Evolutionary conservation across 495 filamentous ascomycete genomes (phyloP).

Genomic region (Stereocaulon alpinum): DNA sequence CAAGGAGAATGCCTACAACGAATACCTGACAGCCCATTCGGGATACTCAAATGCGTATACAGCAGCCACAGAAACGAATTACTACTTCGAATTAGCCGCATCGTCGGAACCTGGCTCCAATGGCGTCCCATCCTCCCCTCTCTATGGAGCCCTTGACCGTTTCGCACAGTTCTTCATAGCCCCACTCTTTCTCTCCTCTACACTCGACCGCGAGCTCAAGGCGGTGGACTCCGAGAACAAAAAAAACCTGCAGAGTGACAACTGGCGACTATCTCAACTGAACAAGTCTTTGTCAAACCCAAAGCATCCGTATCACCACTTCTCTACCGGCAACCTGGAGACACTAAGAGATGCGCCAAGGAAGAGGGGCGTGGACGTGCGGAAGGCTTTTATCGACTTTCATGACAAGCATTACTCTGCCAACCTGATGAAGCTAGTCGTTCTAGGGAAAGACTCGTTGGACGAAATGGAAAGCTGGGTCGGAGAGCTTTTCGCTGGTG

Average conservation of each 20-base stretch:
- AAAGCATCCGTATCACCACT: slow-evolving; percentile 88
- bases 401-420: slow-evolving; percentile 87
- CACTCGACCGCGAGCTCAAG: slow-evolving; percentile 79
- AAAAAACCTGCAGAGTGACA: slow-evolving; percentile 95
- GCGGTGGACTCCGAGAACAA: slow-evolving; percentile 99
- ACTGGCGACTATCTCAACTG: slow-evolving; percentile 86
- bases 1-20: slow-evolving; percentile 89
- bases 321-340: slow-evolving; percentile 88
- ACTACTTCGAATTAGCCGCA: slow-evolving; percentile 91
- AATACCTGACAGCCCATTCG: slow-evolving; percentile 80
- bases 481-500: slow-evolving; percentile 68
- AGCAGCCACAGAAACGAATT: slow-evolving; percentile 87
- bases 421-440: slow-evolving; percentile 91
- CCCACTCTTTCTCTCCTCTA: slow-evolving; percentile 81
- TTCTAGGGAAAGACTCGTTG: slow-evolving; percentile 78
- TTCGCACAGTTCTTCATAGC: slow-evolving; percentile 97
- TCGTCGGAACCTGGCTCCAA: slow-evolving; percentile 33
- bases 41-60: slow-evolving; percentile 95
- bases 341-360: slow-evolving; percentile 79
- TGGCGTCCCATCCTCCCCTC: slow-evolving; percentile 51
- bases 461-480: slow-evolving; percentile 87
- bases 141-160: slow-evolving; percentile 84
- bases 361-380: slow-evolving; percentile 72
- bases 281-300: slow-evolving; percentile 85
- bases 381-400: slow-evolving; percentile 90